Base-by-base conservation (phyloP, 768 basidiomycete species). In the Clitopilus hobsonii region DNA sequence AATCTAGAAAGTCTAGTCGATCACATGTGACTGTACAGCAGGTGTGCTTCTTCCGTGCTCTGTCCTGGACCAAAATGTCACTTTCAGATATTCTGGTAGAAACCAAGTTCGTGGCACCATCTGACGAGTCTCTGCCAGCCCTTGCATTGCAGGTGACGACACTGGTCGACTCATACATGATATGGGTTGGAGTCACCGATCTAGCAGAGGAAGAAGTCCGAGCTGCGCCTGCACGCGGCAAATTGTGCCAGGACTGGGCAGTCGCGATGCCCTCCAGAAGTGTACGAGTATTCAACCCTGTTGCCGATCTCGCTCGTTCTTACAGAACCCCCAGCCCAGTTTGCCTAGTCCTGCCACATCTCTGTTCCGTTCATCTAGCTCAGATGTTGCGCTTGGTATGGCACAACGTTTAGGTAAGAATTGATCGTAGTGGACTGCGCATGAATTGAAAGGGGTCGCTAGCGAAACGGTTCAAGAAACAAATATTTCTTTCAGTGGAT, bases 371-470 rank as follows among this genome's bases (percentile, higher is more conserved):
- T 75, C 83, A 24, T 72, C 80, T 26, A 73, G 71, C 55, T 80
- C 82, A 50, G 89, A 90, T 67, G 72, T 79, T 20, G 83, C 89
- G 50, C 69, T 83, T 59, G 72, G 85, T 55, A 90, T 94, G 85
- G 86, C 88, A 48, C 85, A 84, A 69, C 83, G 91, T 66, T 76
- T 93, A 66, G 89, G 91, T 92, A 73, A 73, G 77, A n/a, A 51
- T 51, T 55, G 45, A 55, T 36, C 25, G 45, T 38, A 51, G 51
- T 24, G 49, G 38, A 55, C 50, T 56, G 36, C 58, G 49, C 57
- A 23, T 48, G 32, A 51, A 56, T 38, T 62, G 63, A 52, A 62
- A 60, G 38, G 52, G 14, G 53, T 59, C 56, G 53, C 55, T 69
- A 91, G 89, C 88, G 22, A 79, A 71, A 61, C 79, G 87, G 14